Base-by-base conservation (phyloP, 208 protist genomes). In the Lotmaria passim region DNA sequence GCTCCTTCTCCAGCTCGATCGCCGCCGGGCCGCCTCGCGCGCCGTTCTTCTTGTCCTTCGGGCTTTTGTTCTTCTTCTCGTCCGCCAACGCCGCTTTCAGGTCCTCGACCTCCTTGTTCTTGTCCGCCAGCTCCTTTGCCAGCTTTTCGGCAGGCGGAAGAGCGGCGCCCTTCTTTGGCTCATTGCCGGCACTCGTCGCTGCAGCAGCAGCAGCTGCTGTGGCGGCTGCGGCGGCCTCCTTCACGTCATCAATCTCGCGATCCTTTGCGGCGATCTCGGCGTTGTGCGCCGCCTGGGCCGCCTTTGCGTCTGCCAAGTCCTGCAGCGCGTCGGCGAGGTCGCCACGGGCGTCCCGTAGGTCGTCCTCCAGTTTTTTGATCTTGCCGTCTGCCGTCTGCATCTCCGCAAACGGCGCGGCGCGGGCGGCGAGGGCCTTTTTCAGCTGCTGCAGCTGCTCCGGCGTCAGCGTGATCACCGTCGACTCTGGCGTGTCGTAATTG, bases 401-500 rank as follows among this genome's bases (percentile, higher is more conserved):
- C 41, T 77, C 65, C 21, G 60, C 72, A 38, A 63, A 73, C 15
- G 58, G 50, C 3, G 62, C 28, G 19, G 65, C 72, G 47, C 82
- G 75, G 12, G 47, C 46, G 43, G 63, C 38, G 17, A 88, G 73
- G 24, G 70, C 59, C 24, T 57, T 26, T 47, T 31, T 47, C 26
- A 89, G 67, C 58, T 78, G 71, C 30, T 59, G 46, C 4, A 84
- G 46, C 47, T 89, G 77, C 50, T 73, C 72, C 6, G 63, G 64
- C 19, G 69, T 81, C 24, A 89, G 73, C 24, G 55, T 67, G 53
- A 84, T 41, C 43, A 75, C 58, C 14, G 57, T 78, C 10, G 67
- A 46, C n/a, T 78, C 72, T 0, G 80, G 64, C 39, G 36, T 41
- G 65, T 83, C 76, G 69, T 83, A 84, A 52, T 79, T 73, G 38